These are phyloP conservation scores for Penicillium rolfsii DNA, from an alignment of 2,329 filamentous ascomycete genomes.

Conservation along the genomic window DNA sequence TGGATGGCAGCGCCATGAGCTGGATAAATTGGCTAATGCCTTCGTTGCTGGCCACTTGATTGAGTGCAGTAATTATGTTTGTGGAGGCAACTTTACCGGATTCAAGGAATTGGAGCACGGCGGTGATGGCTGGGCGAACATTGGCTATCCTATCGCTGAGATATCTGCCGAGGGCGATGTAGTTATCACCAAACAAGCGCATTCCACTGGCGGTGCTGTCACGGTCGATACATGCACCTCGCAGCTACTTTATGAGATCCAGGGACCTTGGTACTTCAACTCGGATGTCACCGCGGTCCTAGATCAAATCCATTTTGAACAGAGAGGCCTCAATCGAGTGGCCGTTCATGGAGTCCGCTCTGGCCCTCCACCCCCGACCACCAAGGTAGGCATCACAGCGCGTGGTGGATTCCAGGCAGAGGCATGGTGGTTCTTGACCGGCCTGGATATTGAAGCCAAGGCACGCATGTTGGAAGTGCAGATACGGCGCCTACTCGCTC, in stretches of 20 bases:
- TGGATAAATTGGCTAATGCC: constrained; percentile 46
- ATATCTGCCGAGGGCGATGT: constrained; percentile 47
- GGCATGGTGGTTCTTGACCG: constrained; percentile 50
- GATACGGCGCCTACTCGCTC: constrained; percentile 45
- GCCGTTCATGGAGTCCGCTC: constrained; percentile 52
- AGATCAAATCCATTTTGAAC: constrained; percentile 56
- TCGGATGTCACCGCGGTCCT: constrained; percentile 60
- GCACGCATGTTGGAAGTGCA: constrained; percentile 51
- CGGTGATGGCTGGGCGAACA: constrained; percentile 48
- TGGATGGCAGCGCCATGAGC: constrained; percentile 43
- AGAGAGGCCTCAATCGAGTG: constrained; percentile 55
- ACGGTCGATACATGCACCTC: constrained; percentile 56
- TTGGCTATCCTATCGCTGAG: constrained; percentile 53
- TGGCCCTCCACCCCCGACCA: constrained; percentile 53
- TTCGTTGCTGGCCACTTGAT: constrained; percentile 46
- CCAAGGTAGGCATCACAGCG: constrained; percentile 54
- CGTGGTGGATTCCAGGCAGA: constrained; percentile 54
- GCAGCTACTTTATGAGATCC: constrained; percentile 60
- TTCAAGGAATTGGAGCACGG: constrained; percentile 42
- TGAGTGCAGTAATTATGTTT: constrained; percentile 49
- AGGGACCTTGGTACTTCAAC: constrained; percentile 61
- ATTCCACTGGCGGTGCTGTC: constrained; percentile 44
- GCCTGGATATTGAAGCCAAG: constrained; percentile 52
- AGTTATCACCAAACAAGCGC: constrained; percentile 50
- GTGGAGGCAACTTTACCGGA: constrained; percentile 50